Percentiles rank a stretch among this genome's conserved stretches.
phyloP scores from a whole-genome alignment of 192 early-diverging fungal genomes.

The Gryganskiella cystojenkinii region DNA sequence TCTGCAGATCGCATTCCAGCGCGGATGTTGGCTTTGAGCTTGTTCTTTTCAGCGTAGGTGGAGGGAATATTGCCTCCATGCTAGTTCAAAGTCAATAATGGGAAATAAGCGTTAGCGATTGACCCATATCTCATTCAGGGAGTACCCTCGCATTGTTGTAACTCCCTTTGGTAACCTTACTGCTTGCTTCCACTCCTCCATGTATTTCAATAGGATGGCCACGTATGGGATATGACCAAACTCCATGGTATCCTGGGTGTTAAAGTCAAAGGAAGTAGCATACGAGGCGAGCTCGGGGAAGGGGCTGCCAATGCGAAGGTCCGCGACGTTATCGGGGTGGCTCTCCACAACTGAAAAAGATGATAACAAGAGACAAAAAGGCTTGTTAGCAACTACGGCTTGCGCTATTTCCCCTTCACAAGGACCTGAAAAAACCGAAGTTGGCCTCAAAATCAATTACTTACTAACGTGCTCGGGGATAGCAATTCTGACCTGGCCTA shows the following conservation, averaged over 20 bases:
- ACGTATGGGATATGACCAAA: constrained; percentile 89
- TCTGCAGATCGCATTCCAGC: constrained; percentile 67
- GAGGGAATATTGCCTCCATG: constrained; percentile 70
- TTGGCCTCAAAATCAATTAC: constrained; percentile 45
- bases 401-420: too few species aligned
- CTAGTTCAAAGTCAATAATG: constrained; percentile 22
- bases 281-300: constrained; percentile 77
- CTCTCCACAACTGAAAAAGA: constrained; percentile 83
- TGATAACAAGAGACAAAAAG: constrained; percentile 6
- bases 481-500: constrained; percentile 77
- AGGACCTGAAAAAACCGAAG: too few species aligned
- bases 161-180: constrained; percentile 50
- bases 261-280: constrained; percentile 75
- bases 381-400: too few species aligned
- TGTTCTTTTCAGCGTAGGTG: constrained; percentile 68
- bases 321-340: constrained; percentile 81
- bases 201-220: constrained; percentile 80
- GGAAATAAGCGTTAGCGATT: not conserved
- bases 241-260: constrained; percentile 70
- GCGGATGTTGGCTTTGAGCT: constrained; percentile 72
- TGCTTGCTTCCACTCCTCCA: constrained; percentile 77
- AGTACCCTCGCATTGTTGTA: not conserved
- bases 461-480: constrained; percentile 85
- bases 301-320: constrained; percentile 87
- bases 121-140: too few species aligned